A percentile compares a stretch with the other conserved stretches of the same genome.
These are phyloP conservation scores for Boletus semigastroideus DNA, from an alignment of 1,284 basidiomycete genomes.

Conservation along the genomic window DNA sequence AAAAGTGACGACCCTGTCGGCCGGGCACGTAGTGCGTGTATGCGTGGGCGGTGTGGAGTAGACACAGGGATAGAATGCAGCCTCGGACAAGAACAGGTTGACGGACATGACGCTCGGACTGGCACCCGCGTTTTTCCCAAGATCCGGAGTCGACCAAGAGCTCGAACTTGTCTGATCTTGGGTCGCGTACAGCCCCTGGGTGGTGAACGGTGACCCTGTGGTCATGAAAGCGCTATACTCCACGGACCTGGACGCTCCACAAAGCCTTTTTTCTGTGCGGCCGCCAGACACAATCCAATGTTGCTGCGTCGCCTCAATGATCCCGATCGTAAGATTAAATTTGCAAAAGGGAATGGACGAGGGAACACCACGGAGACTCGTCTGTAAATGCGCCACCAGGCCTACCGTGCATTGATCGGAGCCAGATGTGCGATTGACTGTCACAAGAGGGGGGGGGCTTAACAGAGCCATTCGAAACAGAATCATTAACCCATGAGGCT, in stretches of 20 bases:
- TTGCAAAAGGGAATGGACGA: constrained; percentile 26
- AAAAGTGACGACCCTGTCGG: neutral
- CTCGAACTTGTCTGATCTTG: neutral
- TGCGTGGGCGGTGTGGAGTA: constrained; percentile 5
- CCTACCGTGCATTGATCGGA: constrained; percentile 23
- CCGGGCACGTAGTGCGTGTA: neutral
- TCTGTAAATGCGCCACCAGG: constrained; percentile 19
- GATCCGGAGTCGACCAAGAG: neutral
- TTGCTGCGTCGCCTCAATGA: constrained; percentile 24
- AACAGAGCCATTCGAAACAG: constrained; percentile 6
- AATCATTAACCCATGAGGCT: constrained; percentile 20
- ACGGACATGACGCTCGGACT: constrained; percentile 25
- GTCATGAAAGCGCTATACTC: constrained; percentile 14
- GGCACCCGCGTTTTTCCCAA: constrained; percentile 3
- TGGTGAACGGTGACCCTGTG: constrained; percentile 21
- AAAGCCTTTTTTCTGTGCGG: constrained; percentile 9
- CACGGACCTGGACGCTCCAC: constrained; percentile 27
- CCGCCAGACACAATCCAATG: constrained; percentile 10
- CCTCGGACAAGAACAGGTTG: constrained; percentile 5
- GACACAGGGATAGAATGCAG: constrained; percentile 12
- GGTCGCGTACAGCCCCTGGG: constrained; percentile 2
- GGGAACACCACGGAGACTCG: constrained; percentile 27
- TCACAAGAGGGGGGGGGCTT: constrained; percentile 6
- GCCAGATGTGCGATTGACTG: constrained; percentile 23
- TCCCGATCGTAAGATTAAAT: constrained; percentile 18